phyloP scores from a whole-genome alignment of 441 rosid species.

The Mallotus repandus region DNA sequence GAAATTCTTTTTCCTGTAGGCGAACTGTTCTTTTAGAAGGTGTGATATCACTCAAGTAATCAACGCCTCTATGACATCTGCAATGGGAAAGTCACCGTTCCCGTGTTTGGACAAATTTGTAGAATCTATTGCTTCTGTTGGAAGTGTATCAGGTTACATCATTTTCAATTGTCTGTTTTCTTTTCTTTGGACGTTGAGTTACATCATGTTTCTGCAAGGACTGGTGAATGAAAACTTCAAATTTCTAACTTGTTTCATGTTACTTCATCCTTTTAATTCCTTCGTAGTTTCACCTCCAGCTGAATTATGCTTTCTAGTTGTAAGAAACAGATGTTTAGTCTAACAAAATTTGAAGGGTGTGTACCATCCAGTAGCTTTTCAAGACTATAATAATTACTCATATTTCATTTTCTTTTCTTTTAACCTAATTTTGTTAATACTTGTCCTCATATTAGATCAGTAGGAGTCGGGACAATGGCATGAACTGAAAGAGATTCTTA shows the following conservation, averaged over 20 bases:
- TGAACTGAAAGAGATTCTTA: background rate
- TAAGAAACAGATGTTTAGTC: conserved; percentile 4
- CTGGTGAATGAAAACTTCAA: no score
- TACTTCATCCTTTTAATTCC: no score
- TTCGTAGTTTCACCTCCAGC: background rate
- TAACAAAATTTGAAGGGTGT: conserved; percentile 1
- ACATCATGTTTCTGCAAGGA: no score
- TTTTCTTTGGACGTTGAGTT: background rate
- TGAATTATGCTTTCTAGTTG: conserved; percentile 7
- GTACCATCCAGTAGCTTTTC: background rate
- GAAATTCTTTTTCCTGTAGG: conserved; percentile 42
- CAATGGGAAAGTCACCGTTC: conserved; percentile 75
- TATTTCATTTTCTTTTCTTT: no score
- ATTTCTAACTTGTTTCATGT: no score
- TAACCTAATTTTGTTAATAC: no score
- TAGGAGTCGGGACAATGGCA: background rate
- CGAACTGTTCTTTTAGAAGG: conserved; percentile 42
- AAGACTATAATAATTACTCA: background rate
- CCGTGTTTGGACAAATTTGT: conserved; percentile 79
- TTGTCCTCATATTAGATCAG: background rate
- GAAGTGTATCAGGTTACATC: conserved; percentile 62
- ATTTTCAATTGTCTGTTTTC: conserved; percentile 3
- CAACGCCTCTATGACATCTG: conserved; percentile 46
- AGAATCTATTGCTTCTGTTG: conserved; percentile 66
- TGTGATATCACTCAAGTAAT: conserved; percentile 34